phyloP scores from a whole-genome alignment of 2,329 filamentous ascomycete genomes.

The Arthrobotrys conoides region DNA sequence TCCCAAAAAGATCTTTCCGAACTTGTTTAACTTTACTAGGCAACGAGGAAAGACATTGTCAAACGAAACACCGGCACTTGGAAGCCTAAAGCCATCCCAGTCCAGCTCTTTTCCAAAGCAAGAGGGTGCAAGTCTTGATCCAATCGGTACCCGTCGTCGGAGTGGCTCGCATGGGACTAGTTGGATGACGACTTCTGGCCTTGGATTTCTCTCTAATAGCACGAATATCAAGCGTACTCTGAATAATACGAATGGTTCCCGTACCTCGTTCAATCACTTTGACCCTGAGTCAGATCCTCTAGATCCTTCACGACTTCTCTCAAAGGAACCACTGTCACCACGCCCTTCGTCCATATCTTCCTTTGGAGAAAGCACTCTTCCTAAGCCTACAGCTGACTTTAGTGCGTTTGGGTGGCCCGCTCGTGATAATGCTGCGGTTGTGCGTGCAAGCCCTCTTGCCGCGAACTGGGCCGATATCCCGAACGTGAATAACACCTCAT shows the following conservation, averaged over 20 bases:
- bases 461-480: constrained; percentile 63
- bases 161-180: constrained; percentile 65
- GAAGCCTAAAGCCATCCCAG: constrained; percentile 78
- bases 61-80: constrained; percentile 76
- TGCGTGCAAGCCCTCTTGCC: constrained; percentile 60
- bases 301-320: constrained; percentile 63
- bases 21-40: constrained; percentile 66
- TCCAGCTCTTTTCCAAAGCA: constrained; percentile 80
- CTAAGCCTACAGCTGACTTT: constrained; percentile 63
- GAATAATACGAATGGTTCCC: constrained; percentile 61
- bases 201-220: constrained; percentile 66
- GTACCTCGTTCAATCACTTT: constrained; percentile 69
- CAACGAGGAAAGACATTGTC: constrained; percentile 75
- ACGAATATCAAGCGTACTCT: constrained; percentile 62
- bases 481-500: constrained; percentile 48
- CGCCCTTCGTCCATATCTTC: constrained; percentile 64
- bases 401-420: constrained; percentile 64
- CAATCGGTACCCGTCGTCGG: constrained; percentile 67
- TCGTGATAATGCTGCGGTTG: constrained; percentile 30
- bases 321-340: constrained; percentile 62
- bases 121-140: constrained; percentile 66
- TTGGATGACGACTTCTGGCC: constrained; percentile 69
- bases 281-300: constrained; percentile 64
- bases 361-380: constrained; percentile 63
- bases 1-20: constrained; percentile 61